phyloP scores from a whole-genome alignment of 2,329 filamentous ascomycete species.

The Trichophyton schoenleinii region DNA sequence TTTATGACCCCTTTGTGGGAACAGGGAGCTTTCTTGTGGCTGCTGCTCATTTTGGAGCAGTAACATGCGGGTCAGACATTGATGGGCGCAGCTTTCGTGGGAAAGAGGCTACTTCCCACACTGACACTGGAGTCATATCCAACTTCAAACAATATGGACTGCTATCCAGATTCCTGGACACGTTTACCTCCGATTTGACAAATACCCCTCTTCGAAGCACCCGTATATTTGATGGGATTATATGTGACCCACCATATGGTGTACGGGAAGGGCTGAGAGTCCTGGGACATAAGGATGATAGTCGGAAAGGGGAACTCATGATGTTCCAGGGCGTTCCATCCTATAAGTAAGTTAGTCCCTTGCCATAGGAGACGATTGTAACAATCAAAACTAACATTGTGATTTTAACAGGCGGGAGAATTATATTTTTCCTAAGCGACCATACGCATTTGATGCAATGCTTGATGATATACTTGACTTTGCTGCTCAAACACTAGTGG shows the following conservation, averaged over 20 bases:
- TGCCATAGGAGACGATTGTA: no score
- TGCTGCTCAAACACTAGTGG: constrained; percentile 61
- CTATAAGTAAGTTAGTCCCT: constrained; percentile 42
- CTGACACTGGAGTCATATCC: constrained; percentile 38
- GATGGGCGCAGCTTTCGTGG: constrained; percentile 76
- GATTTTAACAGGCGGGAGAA: constrained; percentile 39
- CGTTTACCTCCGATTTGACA: constrained; percentile 76
- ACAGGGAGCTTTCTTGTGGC: constrained; percentile 88
- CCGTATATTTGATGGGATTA: constrained; percentile 69
- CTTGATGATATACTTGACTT: constrained; percentile 82
- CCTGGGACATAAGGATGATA: constrained; percentile 58
- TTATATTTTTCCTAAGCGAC: constrained; percentile 77
- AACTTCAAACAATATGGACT: constrained; percentile 82
- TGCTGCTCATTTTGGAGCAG: constrained; percentile 77
- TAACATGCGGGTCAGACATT: constrained; percentile 79
- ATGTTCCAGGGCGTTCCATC: constrained; percentile 53
- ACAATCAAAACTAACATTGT: background rate
- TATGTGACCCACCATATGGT: constrained; percentile 93
- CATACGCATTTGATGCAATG: constrained; percentile 85
- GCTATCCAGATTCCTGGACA: constrained; percentile 53
- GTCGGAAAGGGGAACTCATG: constrained; percentile 42
- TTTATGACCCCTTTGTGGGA: constrained; percentile 92
- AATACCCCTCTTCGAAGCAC: constrained; percentile 59
- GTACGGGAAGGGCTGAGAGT: constrained; percentile 86
- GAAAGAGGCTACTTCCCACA: constrained; percentile 34